phyloP scores from a whole-genome alignment of 805 yeast species.

The Metschnikowia matae region DNA sequence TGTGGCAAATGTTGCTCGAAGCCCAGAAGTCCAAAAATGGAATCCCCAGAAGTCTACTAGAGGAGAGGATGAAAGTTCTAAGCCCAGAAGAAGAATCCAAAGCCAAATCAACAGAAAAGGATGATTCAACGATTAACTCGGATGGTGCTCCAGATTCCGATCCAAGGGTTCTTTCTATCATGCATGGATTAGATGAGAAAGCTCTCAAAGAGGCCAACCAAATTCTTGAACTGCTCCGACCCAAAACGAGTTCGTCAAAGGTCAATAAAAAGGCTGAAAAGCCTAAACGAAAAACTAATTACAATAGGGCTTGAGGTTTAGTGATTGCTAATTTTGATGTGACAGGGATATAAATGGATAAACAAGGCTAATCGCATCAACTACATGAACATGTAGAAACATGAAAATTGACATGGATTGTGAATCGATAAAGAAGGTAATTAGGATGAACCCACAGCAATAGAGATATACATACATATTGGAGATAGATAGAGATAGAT shows the following conservation, averaged over 20 bases:
- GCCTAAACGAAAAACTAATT: slow-evolving; percentile 21
- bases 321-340: too few relatives aligned
- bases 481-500: too few relatives aligned
- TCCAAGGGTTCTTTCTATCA: too few relatives aligned
- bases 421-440: too few relatives aligned
- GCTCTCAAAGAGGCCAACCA: slow-evolving; percentile 8
- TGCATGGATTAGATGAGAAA: slow-evolving; percentile 5
- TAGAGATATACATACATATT: too few relatives aligned
- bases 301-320: slow-evolving; percentile 17
- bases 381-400: too few relatives aligned
- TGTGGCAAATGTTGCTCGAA: slow-evolving; percentile 43
- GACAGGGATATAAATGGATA: too few relatives aligned
- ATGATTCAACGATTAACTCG: not conserved
- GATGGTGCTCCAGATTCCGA: not conserved
- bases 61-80: slow-evolving; percentile 15
- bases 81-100: slow-evolving; percentile 7
- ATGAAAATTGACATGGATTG: too few relatives aligned
- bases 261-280: slow-evolving; percentile 4
- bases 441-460: too few relatives aligned
- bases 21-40: slow-evolving; percentile 47
- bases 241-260: not conserved
- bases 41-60: slow-evolving; percentile 35
- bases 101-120: slow-evolving; percentile 5
- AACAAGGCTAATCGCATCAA: too few relatives aligned
- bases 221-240: slow-evolving; percentile 8